phyloP scores from a whole-genome alignment of 2,329 filamentous ascomycete species.

The Magnaporthales sp. region DNA sequence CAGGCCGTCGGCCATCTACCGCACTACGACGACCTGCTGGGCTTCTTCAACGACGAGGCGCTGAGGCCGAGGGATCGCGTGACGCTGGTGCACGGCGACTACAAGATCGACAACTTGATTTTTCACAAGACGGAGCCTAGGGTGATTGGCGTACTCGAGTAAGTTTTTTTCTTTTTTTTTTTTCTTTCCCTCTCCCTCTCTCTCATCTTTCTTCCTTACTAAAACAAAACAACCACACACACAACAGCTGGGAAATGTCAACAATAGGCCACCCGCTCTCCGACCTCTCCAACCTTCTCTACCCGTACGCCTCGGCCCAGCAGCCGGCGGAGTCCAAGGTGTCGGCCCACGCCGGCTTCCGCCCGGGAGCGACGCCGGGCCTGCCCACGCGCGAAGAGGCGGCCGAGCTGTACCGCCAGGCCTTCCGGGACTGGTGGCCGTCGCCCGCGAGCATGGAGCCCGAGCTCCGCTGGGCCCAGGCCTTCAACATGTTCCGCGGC shows the following conservation, averaged over 20 bases:
- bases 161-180: slow-evolving; percentile 20
- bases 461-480: slow-evolving; percentile 54
- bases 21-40: slow-evolving; percentile 70
- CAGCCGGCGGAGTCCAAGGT: slow-evolving; percentile 15
- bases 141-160: slow-evolving; percentile 89
- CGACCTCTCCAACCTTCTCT: slow-evolving; percentile 74
- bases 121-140: slow-evolving; percentile 83
- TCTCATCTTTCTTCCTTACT: not conserved
- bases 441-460: slow-evolving; percentile 12
- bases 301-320: slow-evolving; percentile 34
- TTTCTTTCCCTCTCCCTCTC: not conserved
- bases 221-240: not conserved
- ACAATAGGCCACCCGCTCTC: slow-evolving; percentile 94
- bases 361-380: slow-evolving; percentile 55
- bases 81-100: slow-evolving; percentile 86
- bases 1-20: slow-evolving; percentile 74
- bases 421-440: slow-evolving; percentile 44
- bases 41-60: slow-evolving; percentile 62
- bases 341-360: slow-evolving; percentile 41
- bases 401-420: slow-evolving; percentile 29
- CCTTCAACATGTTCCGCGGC: slow-evolving; percentile 53
- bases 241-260: slow-evolving; percentile 82
- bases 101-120: slow-evolving; percentile 86
- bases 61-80: slow-evolving; percentile 69
- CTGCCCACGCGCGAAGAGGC: slow-evolving; percentile 24